Evolutionary conservation across 176 grass and related monocot genomes (phyloP), one percentile per base, ranked within the genome.

Genomic region (Triticum timopheevii): DNA sequence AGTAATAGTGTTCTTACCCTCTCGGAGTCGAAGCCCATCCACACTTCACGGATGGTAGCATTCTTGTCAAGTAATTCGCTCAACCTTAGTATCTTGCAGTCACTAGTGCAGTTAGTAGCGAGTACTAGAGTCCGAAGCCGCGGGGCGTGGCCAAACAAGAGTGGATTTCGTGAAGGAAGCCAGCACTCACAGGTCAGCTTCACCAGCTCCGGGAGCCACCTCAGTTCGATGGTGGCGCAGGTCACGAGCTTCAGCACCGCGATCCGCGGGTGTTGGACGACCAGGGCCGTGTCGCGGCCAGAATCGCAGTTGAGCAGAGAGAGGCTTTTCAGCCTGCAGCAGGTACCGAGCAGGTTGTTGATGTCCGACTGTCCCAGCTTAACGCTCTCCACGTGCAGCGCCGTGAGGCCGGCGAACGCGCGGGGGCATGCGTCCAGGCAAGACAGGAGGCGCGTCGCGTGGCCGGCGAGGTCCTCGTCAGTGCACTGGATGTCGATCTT

Each of bases 331-430:
- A 84, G 70, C 38, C 73, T 64, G 24, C 13, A 1, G 82, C 56
- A 84, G 36, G 70, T 2, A 6, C 23, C 24, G 15, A 84, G 54
- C 36, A 84, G 11, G 58, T 3, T 15, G 71, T 40, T 25, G 9
- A 84, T n/a, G 71, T 65, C 82, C 56, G 67, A 5, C 17, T 69
- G 67, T 4, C 10, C 8, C 69, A 84, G 27, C 58, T 13, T 84
- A 10, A 84, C 25, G 39, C 69, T 22, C 69, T 84, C 82, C 4
- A 84, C 3, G 11, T 50, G 39, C 58, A 84, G n/a, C 12, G 27
- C 7, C 6, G 82, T 84, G 71, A 84, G 82, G 24, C 56, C 34
- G 1, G 70, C 56, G 58, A 84, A 84, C 11, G 71, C 82, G 56
- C 17, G 36, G 11, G 70, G 82, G 25, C 38, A 64, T 2, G 52